These are phyloP conservation scores for Flaveria robusta DNA, from an alignment of 129 eudicot genomes.

Conservation along the genomic window DNA sequence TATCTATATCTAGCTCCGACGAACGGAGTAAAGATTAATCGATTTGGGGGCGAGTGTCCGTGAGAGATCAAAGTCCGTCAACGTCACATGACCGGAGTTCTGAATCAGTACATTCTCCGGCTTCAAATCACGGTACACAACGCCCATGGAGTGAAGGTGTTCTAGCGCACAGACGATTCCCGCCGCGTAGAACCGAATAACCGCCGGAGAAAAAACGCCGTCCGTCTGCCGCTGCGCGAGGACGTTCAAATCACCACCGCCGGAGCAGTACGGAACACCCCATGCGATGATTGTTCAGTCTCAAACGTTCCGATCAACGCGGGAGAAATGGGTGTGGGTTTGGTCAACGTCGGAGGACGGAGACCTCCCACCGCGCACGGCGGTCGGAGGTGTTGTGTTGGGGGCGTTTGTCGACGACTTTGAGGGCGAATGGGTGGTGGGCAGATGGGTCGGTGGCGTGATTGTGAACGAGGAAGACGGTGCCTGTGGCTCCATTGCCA, in stretches of 20 bases:
- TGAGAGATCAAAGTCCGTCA: constrained; percentile 89
- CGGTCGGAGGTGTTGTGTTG: constrained; percentile 52
- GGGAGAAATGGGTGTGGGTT: constrained; percentile 69
- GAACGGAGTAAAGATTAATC: constrained; percentile 14
- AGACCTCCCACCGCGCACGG: constrained; percentile 89
- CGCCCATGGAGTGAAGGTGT: constrained; percentile 61
- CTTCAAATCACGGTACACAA: constrained; percentile 79
- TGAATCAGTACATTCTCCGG: constrained; percentile 82
- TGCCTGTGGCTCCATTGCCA: constrained; percentile 96
- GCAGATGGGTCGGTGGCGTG: constrained; percentile 44
- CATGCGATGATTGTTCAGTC: constrained; percentile 57
- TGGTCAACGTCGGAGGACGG: constrained; percentile 49
- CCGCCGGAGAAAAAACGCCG: constrained; percentile 62
- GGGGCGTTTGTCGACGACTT: constrained; percentile 67
- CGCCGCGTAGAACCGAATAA: constrained; percentile 70
- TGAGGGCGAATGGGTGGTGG: constrained; percentile 66
- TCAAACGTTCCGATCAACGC: constrained; percentile 53
- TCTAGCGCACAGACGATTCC: constrained; percentile 70
- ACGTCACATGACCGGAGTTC: constrained; percentile 80
- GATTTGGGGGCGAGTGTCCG: constrained; percentile 39
- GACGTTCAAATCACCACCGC: constrained; percentile 80
- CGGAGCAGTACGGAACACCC: constrained; percentile 76
- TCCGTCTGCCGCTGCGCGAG: constrained; percentile 64
- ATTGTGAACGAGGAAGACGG: constrained; percentile 78
- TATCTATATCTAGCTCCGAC: neutral